phyloP scores from a whole-genome alignment of 83 land plant species.

The Picea abies region DNA sequence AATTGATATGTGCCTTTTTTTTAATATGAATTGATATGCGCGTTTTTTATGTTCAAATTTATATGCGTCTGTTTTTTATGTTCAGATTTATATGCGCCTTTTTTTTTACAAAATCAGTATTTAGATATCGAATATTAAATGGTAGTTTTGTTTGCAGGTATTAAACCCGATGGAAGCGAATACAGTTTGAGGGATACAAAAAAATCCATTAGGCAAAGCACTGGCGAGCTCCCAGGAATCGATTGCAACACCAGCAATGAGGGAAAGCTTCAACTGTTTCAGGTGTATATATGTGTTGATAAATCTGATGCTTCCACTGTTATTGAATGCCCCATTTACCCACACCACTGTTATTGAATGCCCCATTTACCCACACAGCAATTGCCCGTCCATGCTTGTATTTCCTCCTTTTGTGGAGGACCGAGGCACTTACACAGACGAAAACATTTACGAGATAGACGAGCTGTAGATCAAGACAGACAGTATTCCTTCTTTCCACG shows the following conservation, averaged over 20 bases:
- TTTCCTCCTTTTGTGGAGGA: slow-evolving; percentile 27
- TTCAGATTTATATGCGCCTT: too few relatives aligned
- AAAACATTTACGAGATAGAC: too few relatives aligned
- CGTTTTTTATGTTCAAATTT: too few relatives aligned
- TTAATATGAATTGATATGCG: too few relatives aligned
- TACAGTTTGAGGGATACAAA: slow-evolving; percentile 30
- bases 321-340: slow-evolving; percentile 46
- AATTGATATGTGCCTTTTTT: too few relatives aligned
- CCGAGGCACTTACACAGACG: too few relatives aligned
- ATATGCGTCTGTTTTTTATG: too few relatives aligned
- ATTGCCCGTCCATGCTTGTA: slow-evolving; percentile 28
- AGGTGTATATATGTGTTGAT: slow-evolving; percentile 46
- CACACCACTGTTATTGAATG: slow-evolving; percentile 38
- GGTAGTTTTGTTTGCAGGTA: slow-evolving; percentile 27
- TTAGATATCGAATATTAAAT: too few relatives aligned
- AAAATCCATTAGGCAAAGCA: slow-evolving; percentile 21
- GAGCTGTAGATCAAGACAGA: too few relatives aligned
- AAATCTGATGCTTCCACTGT: slow-evolving; percentile 39
- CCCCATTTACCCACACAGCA: slow-evolving; percentile 30
- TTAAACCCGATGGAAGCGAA: slow-evolving; percentile 37
- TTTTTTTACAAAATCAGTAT: too few relatives aligned
- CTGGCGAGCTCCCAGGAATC: slow-evolving; percentile 33
- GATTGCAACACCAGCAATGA: slow-evolving; percentile 46
- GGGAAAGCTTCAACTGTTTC: slow-evolving; percentile 39
- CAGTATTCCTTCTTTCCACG: too few relatives aligned